Base-by-base conservation (phyloP, 768 basidiomycete genomes). In the Auriscalpium vulgare region DNA sequence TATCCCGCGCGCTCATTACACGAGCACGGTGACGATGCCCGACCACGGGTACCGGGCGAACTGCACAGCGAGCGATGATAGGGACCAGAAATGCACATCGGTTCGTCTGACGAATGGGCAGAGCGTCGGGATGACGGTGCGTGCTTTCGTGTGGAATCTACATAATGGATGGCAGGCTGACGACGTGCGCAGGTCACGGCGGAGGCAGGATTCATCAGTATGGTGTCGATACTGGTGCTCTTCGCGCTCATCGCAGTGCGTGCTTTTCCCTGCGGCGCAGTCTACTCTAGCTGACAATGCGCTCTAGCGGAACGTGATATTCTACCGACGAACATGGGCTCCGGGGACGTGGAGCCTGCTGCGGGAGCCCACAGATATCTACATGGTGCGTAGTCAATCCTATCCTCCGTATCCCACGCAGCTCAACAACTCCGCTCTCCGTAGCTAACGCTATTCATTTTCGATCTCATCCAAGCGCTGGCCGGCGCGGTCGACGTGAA, bases 401-500 rank as follows among this genome's bases (percentile, higher is more conserved):
- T n/a, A 43, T 3, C 8, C 11, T 35, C n/a, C 37, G 8, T 11
- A 35, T 3, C 51, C 16, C 34, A 10, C 38, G 35, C 35, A 38
- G 19, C 53, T 56, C 14, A 44, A 35, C 21, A 10, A 65, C 65
- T 1, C 51, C 67, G 19, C 67, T 14, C 29, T 29, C 29, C 10
- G 37, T 29, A 67, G 66, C 47, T 68, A 11, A 57, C 67, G 13
- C 56, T 68, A 16, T 66, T 68, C 10, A 10, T 21, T 1, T 68
- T 71, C 9, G 75, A 76, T 40, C 51, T 74, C 8, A 29, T 75
- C 10, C 74, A 77, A 57, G 72, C 69, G 0, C 34, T 72, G 10
- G 76, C 75, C 0, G 69, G 70, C 11, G 65, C 71, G 13, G 57
- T 75, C 60, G 68, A 75, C 54, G 54, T 72, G 8, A 67, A 63